Conservation (phyloP, 2,329 filamentous ascomycete species). For the Leptodontidium sp. region DNA sequence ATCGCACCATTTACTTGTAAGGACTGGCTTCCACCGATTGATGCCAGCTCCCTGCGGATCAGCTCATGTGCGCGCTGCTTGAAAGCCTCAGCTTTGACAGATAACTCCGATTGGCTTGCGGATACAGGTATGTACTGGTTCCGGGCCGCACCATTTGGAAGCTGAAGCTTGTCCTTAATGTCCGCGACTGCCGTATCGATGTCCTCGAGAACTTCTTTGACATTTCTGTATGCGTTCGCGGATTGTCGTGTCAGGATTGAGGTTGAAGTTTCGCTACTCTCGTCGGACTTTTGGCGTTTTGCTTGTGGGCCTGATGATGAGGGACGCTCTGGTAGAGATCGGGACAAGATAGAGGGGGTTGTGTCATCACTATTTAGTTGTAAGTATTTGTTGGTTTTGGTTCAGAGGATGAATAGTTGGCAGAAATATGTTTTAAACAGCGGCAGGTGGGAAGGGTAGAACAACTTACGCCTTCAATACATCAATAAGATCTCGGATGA, state of each 20-base stretch:
- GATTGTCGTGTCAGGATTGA: slow-evolving; percentile 50
- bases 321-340: slow-evolving; percentile 56
- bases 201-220: slow-evolving; percentile 72
- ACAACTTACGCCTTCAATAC: slow-evolving; percentile 54
- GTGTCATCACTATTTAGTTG: slow-evolving; percentile 59
- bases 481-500: slow-evolving; percentile 53
- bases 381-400: slow-evolving; percentile 40
- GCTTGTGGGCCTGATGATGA: slow-evolving; percentile 60
- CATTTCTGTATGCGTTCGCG: slow-evolving; percentile 60
- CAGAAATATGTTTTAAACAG: not conserved
- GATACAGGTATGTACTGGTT: slow-evolving; percentile 40
- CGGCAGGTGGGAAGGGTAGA: not conserved
- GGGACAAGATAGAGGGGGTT: slow-evolving; percentile 62
- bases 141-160: slow-evolving; percentile 44
- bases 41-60: slow-evolving; percentile 66
- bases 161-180: slow-evolving; percentile 57
- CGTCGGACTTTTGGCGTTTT: slow-evolving; percentile 67
- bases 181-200: slow-evolving; percentile 58
- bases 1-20: slow-evolving; percentile 40
- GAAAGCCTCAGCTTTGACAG: slow-evolving; percentile 53
- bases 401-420: not conserved
- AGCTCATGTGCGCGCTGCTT: slow-evolving; percentile 69
- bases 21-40: slow-evolving; percentile 52
- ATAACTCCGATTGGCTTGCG: slow-evolving; percentile 38
- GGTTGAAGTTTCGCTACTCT: slow-evolving; percentile 49